Evolutionary conservation across 768 basidiomycete genomes (phyloP).

Genomic region (Panaeolus cyanescens): DNA sequence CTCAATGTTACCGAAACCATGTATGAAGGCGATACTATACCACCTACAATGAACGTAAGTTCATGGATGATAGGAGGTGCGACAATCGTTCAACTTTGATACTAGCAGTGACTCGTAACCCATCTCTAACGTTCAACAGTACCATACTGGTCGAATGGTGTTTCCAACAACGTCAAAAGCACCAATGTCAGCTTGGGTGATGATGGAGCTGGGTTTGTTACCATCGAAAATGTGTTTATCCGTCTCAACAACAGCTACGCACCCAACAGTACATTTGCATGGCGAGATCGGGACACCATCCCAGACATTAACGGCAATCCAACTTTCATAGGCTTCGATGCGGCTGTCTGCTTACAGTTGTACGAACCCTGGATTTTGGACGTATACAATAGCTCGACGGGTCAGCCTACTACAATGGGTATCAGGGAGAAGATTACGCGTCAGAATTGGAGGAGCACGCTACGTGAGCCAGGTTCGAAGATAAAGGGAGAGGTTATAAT

Average conservation of each 20-base stretch:
- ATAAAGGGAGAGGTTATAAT: not conserved
- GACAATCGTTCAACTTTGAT: not conserved
- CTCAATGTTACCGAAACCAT: not conserved
- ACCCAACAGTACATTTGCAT: slow-evolving; percentile 27
- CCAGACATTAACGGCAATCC: slow-evolving; percentile 25
- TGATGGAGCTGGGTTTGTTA: slow-evolving; percentile 28
- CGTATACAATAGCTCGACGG: slow-evolving; percentile 33
- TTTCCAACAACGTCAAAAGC: slow-evolving; percentile 25
- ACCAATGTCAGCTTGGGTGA: slow-evolving; percentile 21
- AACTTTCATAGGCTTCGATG: slow-evolving; percentile 37
- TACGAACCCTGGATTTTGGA: slow-evolving; percentile 43
- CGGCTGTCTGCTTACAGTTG: slow-evolving; percentile 35
- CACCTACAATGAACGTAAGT: slow-evolving; percentile 21
- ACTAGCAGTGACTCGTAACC: not conserved
- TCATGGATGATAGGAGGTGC: slow-evolving; percentile 24
- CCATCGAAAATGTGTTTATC: slow-evolving; percentile 33
- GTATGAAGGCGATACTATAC: slow-evolving; percentile 21
- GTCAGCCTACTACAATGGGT: slow-evolving; percentile 25
- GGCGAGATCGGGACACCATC: slow-evolving; percentile 13
- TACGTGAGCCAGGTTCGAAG: not conserved
- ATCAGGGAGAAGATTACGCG: slow-evolving; percentile 29
- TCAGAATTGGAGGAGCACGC: slow-evolving; percentile 17
- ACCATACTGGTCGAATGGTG: slow-evolving; percentile 32
- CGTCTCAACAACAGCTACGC: slow-evolving; percentile 34
- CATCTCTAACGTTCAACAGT: slow-evolving; percentile 14